phyloP scores from a whole-genome alignment of 169 alveolate species.

The Plasmodium relictum region DNA sequence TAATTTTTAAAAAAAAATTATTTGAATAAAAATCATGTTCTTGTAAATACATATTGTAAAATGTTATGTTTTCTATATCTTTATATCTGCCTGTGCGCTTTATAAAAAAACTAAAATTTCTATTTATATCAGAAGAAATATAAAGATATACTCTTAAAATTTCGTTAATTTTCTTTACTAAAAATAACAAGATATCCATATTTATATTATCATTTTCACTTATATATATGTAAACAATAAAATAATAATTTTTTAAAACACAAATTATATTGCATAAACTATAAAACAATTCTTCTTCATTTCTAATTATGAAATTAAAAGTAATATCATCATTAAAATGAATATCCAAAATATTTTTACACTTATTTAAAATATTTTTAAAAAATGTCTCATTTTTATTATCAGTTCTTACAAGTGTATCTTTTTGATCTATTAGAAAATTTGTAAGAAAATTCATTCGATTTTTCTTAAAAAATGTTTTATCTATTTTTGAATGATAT shows the following conservation, averaged over 20 bases:
- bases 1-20: conserved; percentile 22
- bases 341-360: conserved; percentile 24
- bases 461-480: not conserved
- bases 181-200: not conserved
- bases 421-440: not conserved
- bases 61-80: conserved; percentile 15
- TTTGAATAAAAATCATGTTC: conserved; percentile 10
- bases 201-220: conserved; percentile 7
- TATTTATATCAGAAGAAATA: conserved; percentile 14
- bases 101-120: not conserved
- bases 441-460: not conserved
- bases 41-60: not conserved
- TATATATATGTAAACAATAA: conserved; percentile 29
- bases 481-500: conserved; percentile 11
- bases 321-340: conserved; percentile 14
- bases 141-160: conserved; percentile 22
- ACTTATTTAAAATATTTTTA: not conserved
- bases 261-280: conserved; percentile 21
- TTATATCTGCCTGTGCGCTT: conserved; percentile 14
- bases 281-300: conserved; percentile 9
- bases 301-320: not conserved
- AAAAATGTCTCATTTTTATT: not conserved
- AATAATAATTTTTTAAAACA: conserved; percentile 37
- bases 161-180: conserved; percentile 25
- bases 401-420: not conserved